Base-by-base conservation (phyloP, 139 green algal genomes). In the Diplosphaera chodatii region DNA sequence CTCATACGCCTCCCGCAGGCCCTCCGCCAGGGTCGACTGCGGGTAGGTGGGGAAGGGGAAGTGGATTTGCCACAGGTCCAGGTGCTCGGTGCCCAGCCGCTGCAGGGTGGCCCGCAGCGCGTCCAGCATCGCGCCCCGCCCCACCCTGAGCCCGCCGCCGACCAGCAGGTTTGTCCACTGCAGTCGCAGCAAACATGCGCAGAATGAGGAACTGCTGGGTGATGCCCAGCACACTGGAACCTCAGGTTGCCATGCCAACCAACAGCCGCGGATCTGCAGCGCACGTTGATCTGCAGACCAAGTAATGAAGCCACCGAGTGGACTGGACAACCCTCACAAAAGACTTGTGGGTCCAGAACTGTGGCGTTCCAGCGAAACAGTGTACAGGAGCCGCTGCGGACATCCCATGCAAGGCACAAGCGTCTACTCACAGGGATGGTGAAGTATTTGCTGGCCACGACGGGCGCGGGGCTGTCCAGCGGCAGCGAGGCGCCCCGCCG, bases 81-180 rank as follows among this genome's bases (percentile, higher is more conserved):
- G 40, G 22, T 64, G 59, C 22, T 72, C 37, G 2, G 64, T 33
- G 4, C 67, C 74, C 62, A 83, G 55, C 2, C 78, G 78, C 28
- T 78, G 20, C 31, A 83, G 70, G 62, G 68, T 78, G 32, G 69
- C 75, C 40, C 34, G 32, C 21, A 84, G 63, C 30, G 79, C 79
- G 8, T 70, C 37, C 1, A 72, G 33, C 62, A 84, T 79, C 21
- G 66, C 55, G 40, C 75, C 64, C 32, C 66, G 63, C 10, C 79
- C 79, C 22, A 82, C 22, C 3, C 79, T 63, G 1, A 84, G 41
- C 0, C 71, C 79, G 1, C 78, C 82, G 55, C 82, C 82, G 23
- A 89, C 72, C 55, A 89, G 74, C n/a, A 80, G 31, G 67, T 89
- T 89, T 29, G 84, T 88, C 84, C 84, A 87, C 48, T 59, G 48